Evolutionary conservation across 2,329 filamentous ascomycete species (phyloP).

Genomic region (Fusarium sp.): DNA sequence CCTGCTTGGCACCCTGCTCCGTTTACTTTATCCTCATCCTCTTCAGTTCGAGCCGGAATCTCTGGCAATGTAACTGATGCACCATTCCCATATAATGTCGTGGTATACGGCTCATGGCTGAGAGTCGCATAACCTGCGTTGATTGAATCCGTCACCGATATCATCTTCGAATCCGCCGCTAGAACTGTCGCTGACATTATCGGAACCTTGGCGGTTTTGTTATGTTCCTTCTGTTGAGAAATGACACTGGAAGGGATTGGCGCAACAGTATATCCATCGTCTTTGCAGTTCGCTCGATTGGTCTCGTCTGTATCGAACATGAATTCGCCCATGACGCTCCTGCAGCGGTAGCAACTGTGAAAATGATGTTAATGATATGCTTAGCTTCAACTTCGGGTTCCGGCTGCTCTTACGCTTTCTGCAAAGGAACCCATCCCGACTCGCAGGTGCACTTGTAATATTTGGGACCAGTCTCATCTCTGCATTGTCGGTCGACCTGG

Average conservation of each 20-base stretch:
- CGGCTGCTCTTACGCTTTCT: constrained; percentile 21
- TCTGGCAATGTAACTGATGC: background rate
- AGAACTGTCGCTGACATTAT: background rate
- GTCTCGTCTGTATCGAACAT: background rate
- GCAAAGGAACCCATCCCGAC: constrained; percentile 27
- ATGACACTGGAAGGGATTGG: constrained; percentile 29
- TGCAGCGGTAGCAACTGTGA: constrained; percentile 25
- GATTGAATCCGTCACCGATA: background rate
- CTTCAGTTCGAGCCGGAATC: background rate
- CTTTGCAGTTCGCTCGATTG: constrained; percentile 10
- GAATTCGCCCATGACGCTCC: constrained; percentile 14
- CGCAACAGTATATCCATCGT: constrained; percentile 8
- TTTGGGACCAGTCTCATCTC: constrained; percentile 19
- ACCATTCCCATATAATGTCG: background rate
- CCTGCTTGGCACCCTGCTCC: background rate
- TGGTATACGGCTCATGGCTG: background rate
- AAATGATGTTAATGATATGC: background rate
- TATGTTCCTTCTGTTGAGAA: constrained; percentile 26
- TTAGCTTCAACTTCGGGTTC: background rate
- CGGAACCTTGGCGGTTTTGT: constrained; percentile 21
- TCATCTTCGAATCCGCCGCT: too few relatives aligned
- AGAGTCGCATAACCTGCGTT: background rate
- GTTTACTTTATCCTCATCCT: background rate
- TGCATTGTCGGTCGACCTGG: constrained; percentile 17
- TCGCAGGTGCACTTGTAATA: constrained; percentile 29